These are phyloP conservation scores for Scheffersomyces ergatensis DNA, from an alignment of 805 yeast species.

Conservation along the genomic window DNA sequence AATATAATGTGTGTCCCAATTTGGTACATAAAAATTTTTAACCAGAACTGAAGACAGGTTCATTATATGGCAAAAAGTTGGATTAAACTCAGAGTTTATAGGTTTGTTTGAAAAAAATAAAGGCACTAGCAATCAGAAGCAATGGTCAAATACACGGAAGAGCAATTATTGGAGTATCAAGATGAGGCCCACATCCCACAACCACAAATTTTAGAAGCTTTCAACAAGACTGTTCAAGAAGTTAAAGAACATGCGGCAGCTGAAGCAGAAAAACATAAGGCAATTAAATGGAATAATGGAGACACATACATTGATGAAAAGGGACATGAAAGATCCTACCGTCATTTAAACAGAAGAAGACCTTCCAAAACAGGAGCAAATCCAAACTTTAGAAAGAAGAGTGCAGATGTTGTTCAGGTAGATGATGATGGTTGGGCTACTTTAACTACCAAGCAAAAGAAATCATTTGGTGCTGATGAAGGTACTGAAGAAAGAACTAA, in stretches of 20 bases:
- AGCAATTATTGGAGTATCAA: constrained; percentile 60
- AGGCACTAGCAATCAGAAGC: no score
- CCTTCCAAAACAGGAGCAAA: constrained; percentile 46
- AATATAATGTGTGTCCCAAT: no score
- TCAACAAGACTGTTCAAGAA: constrained; percentile 63
- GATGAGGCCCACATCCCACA: constrained; percentile 58
- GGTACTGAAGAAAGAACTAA: constrained; percentile 45
- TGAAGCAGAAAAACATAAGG: constrained; percentile 21
- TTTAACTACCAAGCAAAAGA: constrained; percentile 37
- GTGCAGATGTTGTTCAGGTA: constrained; percentile 47
- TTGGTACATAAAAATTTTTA: neutral
- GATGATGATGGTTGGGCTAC: constrained; percentile 89
- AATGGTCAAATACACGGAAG: constrained; percentile 67
- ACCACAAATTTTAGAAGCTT: constrained; percentile 62
- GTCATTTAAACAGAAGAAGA: constrained; percentile 58
- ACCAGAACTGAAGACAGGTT: neutral
- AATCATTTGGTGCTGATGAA: constrained; percentile 49
- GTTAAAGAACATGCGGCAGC: constrained; percentile 50
- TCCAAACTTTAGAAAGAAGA: constrained; percentile 59
- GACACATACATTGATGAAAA: constrained; percentile 45
- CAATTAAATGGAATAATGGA: constrained; percentile 32
- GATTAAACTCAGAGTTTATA: no score
- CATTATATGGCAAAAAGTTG: neutral
- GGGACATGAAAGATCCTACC: constrained; percentile 45
- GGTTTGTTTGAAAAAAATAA: no score